These are phyloP conservation scores for Ganoderma sp. DNA, from an alignment of 1,284 basidiomycete genomes.

Conservation along the genomic window DNA sequence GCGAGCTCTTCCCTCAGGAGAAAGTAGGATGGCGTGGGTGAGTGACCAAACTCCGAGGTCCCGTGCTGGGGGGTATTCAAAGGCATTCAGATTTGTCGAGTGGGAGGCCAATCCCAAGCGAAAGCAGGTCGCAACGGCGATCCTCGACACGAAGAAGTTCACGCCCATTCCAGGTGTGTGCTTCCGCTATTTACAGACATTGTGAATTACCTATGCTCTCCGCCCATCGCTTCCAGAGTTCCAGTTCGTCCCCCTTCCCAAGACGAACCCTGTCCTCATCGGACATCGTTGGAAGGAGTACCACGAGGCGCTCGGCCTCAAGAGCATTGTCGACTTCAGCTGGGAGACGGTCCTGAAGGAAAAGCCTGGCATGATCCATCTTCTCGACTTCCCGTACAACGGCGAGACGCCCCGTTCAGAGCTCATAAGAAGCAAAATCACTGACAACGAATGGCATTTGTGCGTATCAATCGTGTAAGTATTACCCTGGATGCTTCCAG, in stretches of 20 bases:
- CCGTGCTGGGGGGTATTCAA: not conserved
- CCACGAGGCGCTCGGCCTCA: constrained; percentile 55
- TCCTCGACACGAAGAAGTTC: constrained; percentile 50
- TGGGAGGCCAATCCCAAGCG: constrained; percentile 56
- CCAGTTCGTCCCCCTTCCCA: constrained; percentile 55
- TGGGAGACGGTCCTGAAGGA: constrained; percentile 60
- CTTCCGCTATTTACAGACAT: not conserved
- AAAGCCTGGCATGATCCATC: constrained; percentile 58
- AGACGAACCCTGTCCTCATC: constrained; percentile 58
- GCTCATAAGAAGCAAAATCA: constrained; percentile 51
- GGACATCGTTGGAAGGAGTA: constrained; percentile 63
- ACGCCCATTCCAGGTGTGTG: constrained; percentile 48
- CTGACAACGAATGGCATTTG: constrained; percentile 56
- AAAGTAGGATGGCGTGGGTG: constrained; percentile 45
- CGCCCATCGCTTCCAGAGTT: constrained; percentile 44
- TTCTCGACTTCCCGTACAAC: constrained; percentile 61
- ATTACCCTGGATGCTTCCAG: not conserved
- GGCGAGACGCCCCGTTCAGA: constrained; percentile 53
- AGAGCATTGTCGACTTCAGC: constrained; percentile 54
- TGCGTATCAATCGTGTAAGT: constrained; percentile 33
- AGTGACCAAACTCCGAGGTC: constrained; percentile 13
- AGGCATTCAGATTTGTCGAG: constrained; percentile 48
- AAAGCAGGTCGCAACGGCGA: constrained; percentile 47
- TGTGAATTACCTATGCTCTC: not conserved
- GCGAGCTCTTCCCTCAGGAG: constrained; percentile 44